Base-by-base conservation (phyloP, 192 early-diverging fungal genomes). In the Pecoramyces ruminantium region DNA sequence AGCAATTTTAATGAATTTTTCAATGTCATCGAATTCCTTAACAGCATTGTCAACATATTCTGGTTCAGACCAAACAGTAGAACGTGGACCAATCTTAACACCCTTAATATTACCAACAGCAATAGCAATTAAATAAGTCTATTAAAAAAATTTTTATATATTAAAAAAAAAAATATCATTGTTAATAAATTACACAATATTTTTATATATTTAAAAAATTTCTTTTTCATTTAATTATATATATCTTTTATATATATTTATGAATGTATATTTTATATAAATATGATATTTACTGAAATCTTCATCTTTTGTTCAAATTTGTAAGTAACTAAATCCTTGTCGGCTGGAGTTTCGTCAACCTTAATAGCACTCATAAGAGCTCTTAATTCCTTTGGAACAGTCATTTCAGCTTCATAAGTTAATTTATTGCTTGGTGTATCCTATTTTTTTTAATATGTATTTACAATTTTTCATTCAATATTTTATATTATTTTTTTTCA, bases 41-140 rank as follows among this genome's bases (percentile, higher is more conserved):
- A 96, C 97, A 82, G 94, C 93, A 6, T 29, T 78, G 4, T 30
- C 34, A 6, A 81, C 38, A 34, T 92, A 86, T 83, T 95, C 95
- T 28, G 95, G 96, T 87, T 99, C 97, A 77, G 92, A 93, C 96
- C 96, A 99, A n/a, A 99, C 96, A 13, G 94, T 94, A 38, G 93
- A 92, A 78, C 97, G 92, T 77, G 95, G 96, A 80, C 97, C 96
- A 82, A 99, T 93, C 58, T 92, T 87, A 29, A 89, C 86, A 79
- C 93, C 91, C 29, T 87, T 90, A 29, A 97, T 79, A 86, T 99
- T 96, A 40, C 97, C 97, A 42, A 94, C 93, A 13, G 96, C 97
- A 58, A 99, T 87, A 28, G 97, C 97, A 78, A 99, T 92, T 80
- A 99, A 88, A 83, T 99, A 99, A 51, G 94, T 94, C 78, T 86